phyloP scores from a whole-genome alignment of 805 yeast species.

The Candida tibetensis region DNA sequence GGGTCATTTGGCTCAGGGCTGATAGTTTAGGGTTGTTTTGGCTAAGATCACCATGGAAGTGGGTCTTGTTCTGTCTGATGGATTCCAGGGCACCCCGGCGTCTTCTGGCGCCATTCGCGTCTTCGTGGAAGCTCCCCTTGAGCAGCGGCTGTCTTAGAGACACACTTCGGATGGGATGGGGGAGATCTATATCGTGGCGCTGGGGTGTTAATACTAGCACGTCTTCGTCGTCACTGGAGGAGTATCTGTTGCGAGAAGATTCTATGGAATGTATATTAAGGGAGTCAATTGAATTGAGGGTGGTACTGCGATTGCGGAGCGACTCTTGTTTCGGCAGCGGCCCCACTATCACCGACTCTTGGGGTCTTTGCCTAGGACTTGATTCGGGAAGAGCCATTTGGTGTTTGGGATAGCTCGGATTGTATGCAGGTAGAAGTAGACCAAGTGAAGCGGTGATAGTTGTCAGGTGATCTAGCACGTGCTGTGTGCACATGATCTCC shows the following conservation, averaged over 20 bases:
- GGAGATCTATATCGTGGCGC: not conserved
- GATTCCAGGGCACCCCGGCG: not conserved
- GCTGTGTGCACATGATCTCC: too few species aligned
- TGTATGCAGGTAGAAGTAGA: not conserved
- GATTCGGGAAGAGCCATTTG: not conserved
- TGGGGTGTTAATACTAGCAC: not conserved
- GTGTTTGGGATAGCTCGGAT: not conserved
- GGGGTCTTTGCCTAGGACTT: not conserved
- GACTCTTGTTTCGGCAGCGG: not conserved
- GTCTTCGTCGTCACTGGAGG: constrained; percentile 3
- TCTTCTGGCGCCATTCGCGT: not conserved
- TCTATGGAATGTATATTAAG: constrained; percentile 11
- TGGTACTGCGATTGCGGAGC: constrained; percentile 8
- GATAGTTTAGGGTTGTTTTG: too few species aligned
- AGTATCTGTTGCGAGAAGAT: constrained; percentile 3
- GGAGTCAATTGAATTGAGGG: constrained; percentile 11
- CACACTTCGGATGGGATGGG: not conserved
- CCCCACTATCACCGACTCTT: not conserved
- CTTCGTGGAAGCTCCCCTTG: not conserved
- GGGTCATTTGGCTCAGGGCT: too few species aligned
- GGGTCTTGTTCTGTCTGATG: not conserved
- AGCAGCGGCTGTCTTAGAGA: not conserved
- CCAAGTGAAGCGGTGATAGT: not conserved
- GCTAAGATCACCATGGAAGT: too few species aligned
- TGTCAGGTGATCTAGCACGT: not conserved